Conservation (phyloP, 768 basidiomycete species). For the Suillus paluster region DNA sequence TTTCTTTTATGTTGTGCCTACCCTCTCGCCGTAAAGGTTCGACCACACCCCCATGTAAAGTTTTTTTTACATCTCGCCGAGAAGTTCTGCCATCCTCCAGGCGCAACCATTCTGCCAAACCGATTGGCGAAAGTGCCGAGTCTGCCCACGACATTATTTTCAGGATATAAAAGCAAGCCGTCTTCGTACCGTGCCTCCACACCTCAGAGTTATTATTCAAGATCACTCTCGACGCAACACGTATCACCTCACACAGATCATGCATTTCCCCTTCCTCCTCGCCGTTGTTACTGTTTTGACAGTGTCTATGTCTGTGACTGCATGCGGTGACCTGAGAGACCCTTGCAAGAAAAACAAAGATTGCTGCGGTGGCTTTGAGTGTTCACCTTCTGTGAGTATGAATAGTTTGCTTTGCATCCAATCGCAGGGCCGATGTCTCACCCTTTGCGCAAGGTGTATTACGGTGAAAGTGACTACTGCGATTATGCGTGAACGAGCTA, state of each 20-base stretch:
- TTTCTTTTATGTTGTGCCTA: background rate
- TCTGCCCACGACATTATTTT: background rate
- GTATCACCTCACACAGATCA: background rate
- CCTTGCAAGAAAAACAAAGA: fast-evolving
- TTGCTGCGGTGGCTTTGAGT: background rate
- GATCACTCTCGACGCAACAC: background rate
- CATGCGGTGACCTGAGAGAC: no score
- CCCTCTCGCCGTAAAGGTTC: background rate
- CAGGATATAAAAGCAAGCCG: background rate
- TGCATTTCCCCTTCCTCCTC: background rate
- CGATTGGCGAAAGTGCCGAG: background rate
- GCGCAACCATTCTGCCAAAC: background rate
- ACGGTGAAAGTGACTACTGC: background rate
- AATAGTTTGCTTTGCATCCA: background rate
- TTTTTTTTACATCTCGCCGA: no score
- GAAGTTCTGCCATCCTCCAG: background rate
- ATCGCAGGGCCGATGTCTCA: background rate
- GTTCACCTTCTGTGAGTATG: no score
- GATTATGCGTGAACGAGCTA: background rate
- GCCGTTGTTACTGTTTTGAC: background rate
- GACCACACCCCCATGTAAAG: no score
- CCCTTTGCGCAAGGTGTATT: background rate
- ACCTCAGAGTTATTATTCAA: background rate
- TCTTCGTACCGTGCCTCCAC: background rate
- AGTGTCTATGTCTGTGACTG: background rate